Base-by-base conservation (phyloP, 495 filamentous ascomycete species). In the Talaromyces thailandensis region DNA sequence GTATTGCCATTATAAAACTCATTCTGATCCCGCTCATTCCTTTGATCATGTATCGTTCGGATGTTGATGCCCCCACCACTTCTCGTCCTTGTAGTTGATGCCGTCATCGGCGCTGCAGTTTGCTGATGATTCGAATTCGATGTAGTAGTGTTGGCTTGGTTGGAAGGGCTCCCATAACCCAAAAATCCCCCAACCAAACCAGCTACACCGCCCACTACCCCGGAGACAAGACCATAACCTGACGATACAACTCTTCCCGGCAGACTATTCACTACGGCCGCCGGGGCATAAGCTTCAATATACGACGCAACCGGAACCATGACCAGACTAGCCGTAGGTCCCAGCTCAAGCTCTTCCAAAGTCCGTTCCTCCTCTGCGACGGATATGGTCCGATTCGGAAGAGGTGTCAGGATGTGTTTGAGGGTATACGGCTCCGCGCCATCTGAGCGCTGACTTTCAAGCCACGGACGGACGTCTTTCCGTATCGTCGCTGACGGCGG, bases 1-100 rank as follows among this genome's bases (percentile, higher is more conserved):
- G 90, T 88, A 68, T 96, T 96, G 4, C 92, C 92, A 72, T 96
- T 96, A 69, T 96, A 96, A 40, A 92, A 84, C 66, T 93, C 84
- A 24, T 80, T 78, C 62, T 87, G 69, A 66, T 79, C 81, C 55
- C 71, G 73, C 57, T 76, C 75, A 37, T 73, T 72, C 48, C 72
- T 69, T 56, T 84, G 81, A 68, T 87, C 84, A 56, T 76, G 71
- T 59, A 89, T 66, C 6, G 87, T 89, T 57, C 82, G 75, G 58
- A 88, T 81, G 28, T 77, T 78, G 4, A 71, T 66, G 59, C 68
- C 67, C 4, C 71, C 70, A 4, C 65, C 48, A 23, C 68, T 70
- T 9, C 60, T 66, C 63, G 65, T 63, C 9, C 29, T n/a, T 6
- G 65, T 61, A 29, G 63, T 67, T 29, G 67, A 52, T 53, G 69